phyloP scores from a whole-genome alignment of 73 alveolate genomes.

The Tetrahymena thermophila region DNA sequence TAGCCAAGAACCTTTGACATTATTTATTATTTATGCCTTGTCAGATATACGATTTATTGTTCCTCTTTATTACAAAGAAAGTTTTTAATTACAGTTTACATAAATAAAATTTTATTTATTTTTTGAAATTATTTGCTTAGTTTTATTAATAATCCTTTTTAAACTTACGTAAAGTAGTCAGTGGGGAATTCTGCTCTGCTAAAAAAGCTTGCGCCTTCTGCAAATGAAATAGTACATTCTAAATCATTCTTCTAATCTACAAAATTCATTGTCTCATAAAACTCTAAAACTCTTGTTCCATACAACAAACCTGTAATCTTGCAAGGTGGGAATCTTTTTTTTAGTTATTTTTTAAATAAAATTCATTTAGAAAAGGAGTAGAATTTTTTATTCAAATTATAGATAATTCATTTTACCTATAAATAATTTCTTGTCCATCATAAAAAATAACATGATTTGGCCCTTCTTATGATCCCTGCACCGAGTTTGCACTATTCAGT shows the following conservation, averaged over 20 bases:
- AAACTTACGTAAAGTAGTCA: slow-evolving; percentile 29
- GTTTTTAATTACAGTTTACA: no score
- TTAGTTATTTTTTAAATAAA: no score
- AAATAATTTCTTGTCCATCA: slow-evolving; percentile 37
- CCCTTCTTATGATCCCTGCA: slow-evolving; percentile 44
- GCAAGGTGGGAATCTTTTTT: slow-evolving; percentile 31
- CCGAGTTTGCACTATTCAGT: slow-evolving; percentile 33
- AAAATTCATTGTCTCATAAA: slow-evolving; percentile 26
- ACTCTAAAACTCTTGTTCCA: slow-evolving; percentile 40
- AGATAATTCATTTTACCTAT: neutral
- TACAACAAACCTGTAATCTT: slow-evolving; percentile 22
- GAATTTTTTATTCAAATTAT: no score
- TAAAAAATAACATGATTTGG: slow-evolving; percentile 21
- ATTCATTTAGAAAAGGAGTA: no score
- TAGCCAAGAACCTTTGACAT: slow-evolving; percentile 52
- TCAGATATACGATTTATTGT: neutral
- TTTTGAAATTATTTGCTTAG: no score
- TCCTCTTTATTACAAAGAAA: neutral
- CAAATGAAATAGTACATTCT: slow-evolving; percentile 8
- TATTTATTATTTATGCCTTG: neutral
- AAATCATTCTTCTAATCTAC: slow-evolving; percentile 28
- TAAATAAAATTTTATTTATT: no score
- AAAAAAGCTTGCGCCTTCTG: slow-evolving; percentile 41
- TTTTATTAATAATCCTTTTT: no score
- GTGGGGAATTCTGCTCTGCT: slow-evolving; percentile 35